A percentile compares a stretch with the other conserved stretches of the same genome.
phyloP scores from a whole-genome alignment of 768 basidiomycete species.

The Russula sp. region DNA sequence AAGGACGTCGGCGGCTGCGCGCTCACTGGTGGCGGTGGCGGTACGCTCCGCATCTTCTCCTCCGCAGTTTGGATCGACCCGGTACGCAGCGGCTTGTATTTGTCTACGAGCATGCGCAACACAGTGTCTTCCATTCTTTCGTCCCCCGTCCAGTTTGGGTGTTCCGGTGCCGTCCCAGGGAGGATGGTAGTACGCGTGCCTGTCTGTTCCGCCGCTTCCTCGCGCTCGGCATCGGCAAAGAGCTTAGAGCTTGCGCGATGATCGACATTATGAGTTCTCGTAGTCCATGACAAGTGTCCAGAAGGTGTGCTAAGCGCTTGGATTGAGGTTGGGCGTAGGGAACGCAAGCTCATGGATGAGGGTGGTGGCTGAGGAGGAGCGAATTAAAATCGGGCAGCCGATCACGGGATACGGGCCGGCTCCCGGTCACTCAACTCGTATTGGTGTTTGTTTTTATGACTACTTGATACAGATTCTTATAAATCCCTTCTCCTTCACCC shows the following conservation, averaged over 20 bases:
- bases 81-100: conserved; percentile 74
- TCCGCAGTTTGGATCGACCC: conserved; percentile 56
- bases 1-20: conserved; percentile 22
- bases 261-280: conserved; percentile 11
- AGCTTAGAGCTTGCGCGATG: conserved; percentile 51
- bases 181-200: conserved; percentile 18
- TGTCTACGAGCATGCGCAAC: conserved; percentile 80
- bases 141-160: conserved; percentile 74
- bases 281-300: conserved; percentile 1
- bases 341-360: background rate
- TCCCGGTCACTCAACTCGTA: background rate
- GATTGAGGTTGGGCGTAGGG: background rate
- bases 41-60: conserved; percentile 51
- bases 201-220: conserved; percentile 39
- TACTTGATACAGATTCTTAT: background rate
- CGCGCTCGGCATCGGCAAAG: conserved; percentile 55
- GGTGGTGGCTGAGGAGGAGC: too few relatives aligned
- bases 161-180: conserved; percentile 36
- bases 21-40: conserved; percentile 40
- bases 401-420: background rate
- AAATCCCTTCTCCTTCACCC: background rate
- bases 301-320: background rate
- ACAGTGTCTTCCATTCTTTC: conserved; percentile 66
- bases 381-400: background rate
- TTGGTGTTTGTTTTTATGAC: background rate